Base-by-base conservation (phyloP, 2,329 filamentous ascomycete genomes). In the Aspergillus puulaauensis region DNA sequence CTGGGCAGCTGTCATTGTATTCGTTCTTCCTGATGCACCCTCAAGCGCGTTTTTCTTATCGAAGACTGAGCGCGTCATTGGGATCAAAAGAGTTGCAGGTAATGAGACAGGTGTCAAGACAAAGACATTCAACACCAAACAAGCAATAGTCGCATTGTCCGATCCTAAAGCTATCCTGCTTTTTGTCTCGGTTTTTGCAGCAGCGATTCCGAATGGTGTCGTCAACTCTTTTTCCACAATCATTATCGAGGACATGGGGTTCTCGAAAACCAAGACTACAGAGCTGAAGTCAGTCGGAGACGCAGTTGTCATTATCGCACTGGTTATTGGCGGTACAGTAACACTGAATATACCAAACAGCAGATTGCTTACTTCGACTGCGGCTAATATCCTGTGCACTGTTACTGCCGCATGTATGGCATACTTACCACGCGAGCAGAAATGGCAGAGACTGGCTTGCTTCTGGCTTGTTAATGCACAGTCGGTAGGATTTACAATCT, bases 401-500 rank as follows among this genome's bases (percentile, higher is more conserved):
- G 58, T 73, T 8, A 63, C 72, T 14, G 71, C 73, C 0, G 73
- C 69, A 1, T 68, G 66, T 12, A 69, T 72, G 59, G 72, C 73
- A 3, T 75, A 70, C 49, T 65, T 76, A 4, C 27, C 27, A 7
- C 72, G 71, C 2, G 61, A 61, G 0, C 69, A 73, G 43, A 74
- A 67, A 1, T 76, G 74, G 73, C 68, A 66, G 1, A 59, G 73
- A 31, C 64, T 76, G 27, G 70, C 68, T 3, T 69, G 62, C 31
- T 75, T 76, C 58, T 75, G 73, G 74, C 69, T 76, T 2, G 71
- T 74, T 1, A 76, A 75, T 57, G 52, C 70, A 1, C 73, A 76
- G 54, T 71, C 69, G 1, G 71, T 76, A 6, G 72, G 72, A 14
- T 76, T 74, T 48, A 73, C 74, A 1, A 64, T 76, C 6, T 69